phyloP scores from a whole-genome alignment of 495 filamentous ascomycete species.

The Penicillium crystallinum region DNA sequence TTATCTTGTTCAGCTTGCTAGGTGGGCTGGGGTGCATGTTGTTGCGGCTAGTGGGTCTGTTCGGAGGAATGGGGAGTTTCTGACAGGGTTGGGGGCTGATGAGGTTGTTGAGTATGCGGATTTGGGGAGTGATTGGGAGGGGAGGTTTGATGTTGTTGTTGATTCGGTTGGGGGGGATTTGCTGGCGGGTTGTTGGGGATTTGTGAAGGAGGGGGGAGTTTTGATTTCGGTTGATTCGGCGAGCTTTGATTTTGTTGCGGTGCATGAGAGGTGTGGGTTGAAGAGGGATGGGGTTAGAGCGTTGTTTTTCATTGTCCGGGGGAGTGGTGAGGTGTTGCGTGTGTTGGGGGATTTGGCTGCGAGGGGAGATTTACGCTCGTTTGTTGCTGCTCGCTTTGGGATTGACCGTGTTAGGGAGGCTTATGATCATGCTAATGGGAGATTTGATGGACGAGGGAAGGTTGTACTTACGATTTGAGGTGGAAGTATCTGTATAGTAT shows the following conservation, averaged over 20 bases:
- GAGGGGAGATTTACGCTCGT: slow-evolving; percentile 15
- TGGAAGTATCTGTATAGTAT: neutral
- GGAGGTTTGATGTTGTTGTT: slow-evolving; percentile 28
- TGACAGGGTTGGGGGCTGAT: slow-evolving; percentile 23
- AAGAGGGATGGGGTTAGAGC: slow-evolving; percentile 19
- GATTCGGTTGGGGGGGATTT: slow-evolving; percentile 31
- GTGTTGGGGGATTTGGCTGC: slow-evolving; percentile 18
- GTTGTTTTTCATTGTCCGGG: slow-evolving; percentile 31
- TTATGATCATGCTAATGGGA: slow-evolving; percentile 29
- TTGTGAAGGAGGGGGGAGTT: slow-evolving; percentile 16
- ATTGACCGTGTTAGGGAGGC: slow-evolving; percentile 24
- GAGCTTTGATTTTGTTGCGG: slow-evolving; percentile 28
- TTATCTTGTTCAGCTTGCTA: slow-evolving; percentile 33
- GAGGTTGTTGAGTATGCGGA: slow-evolving; percentile 26
- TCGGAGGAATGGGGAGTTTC: slow-evolving; percentile 26
- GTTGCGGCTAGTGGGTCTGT: slow-evolving; percentile 26
- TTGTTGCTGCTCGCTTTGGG: slow-evolving; percentile 23
- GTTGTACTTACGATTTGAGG: slow-evolving; percentile 22
- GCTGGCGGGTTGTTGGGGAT: slow-evolving; percentile 22
- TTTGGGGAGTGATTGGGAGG: neutral
- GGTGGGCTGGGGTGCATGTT: slow-evolving; percentile 18
- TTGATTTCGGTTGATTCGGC: slow-evolving; percentile 31
- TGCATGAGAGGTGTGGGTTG: slow-evolving; percentile 29
- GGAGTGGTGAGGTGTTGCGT: slow-evolving; percentile 11
- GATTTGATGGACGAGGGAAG: slow-evolving; percentile 23